These are phyloP conservation scores for Hylodesmum podocarpum DNA, from an alignment of 306 rosid species.

Conservation along the genomic window DNA sequence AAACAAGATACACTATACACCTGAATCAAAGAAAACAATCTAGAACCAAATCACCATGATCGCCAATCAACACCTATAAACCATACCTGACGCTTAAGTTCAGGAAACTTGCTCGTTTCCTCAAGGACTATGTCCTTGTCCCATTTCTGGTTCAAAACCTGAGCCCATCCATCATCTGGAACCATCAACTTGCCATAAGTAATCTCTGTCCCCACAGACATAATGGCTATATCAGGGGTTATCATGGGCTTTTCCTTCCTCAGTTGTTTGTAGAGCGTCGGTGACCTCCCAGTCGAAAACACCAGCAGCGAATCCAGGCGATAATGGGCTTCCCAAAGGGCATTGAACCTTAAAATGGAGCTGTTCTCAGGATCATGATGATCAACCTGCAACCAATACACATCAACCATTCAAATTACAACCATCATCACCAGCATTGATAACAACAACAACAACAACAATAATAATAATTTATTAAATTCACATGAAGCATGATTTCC, in stretches of 20 bases:
- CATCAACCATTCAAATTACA: slow-evolving; percentile 29
- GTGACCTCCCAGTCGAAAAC: slow-evolving; percentile 95
- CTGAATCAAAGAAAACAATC: slow-evolving; percentile 2
- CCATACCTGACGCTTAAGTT: slow-evolving; percentile 81
- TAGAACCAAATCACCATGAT: not conserved
- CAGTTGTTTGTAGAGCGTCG: slow-evolving; percentile 77
- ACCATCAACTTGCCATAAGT: slow-evolving; percentile 80
- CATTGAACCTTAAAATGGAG: slow-evolving; percentile 81
- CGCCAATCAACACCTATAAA: not conserved
- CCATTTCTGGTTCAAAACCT: slow-evolving; percentile 81
- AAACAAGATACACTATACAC: slow-evolving; percentile 3
- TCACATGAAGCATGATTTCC: too few relatives aligned
- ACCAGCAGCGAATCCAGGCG: slow-evolving; percentile 90
- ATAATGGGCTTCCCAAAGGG: slow-evolving; percentile 85
- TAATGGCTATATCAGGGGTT: slow-evolving; percentile 89
- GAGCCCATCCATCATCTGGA: slow-evolving; percentile 90
- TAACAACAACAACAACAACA: not conserved
- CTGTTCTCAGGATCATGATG: slow-evolving; percentile 83
- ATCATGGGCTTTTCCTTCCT: slow-evolving; percentile 96
- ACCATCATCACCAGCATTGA: not conserved
- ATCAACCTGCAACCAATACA: slow-evolving; percentile 71
- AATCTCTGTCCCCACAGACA: slow-evolving; percentile 99
- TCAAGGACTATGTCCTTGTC: slow-evolving; percentile 64
- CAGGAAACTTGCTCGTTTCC: slow-evolving; percentile 75
- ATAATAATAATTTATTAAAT: not conserved